Base-by-base conservation (phyloP, 495 filamentous ascomycete genomes). In the Pseudomonodictys pantanalensis region DNA sequence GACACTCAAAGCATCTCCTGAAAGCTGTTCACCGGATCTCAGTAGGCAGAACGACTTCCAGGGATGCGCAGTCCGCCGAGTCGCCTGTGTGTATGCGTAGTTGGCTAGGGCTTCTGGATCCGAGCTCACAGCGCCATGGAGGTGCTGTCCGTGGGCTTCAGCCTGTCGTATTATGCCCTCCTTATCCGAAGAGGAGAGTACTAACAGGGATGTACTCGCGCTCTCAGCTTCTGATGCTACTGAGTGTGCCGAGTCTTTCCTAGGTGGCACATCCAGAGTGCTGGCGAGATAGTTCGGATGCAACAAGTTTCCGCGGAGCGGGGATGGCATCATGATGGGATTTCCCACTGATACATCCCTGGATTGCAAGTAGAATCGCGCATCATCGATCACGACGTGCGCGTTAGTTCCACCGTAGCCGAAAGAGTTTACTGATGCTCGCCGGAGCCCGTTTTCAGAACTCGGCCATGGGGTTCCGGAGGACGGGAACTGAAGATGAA, bases 301-400 rank as follows among this genome's bases (percentile, higher is more conserved):
- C 15, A 35, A 35, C 32, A 35, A n/a, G n/a, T n/a, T n/a, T n/a
- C n/a, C n/a, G n/a, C n/a, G n/a, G n/a, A n/a, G n/a, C n/a, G n/a
- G n/a, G n/a, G n/a, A 15, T 35, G 32, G 32, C 32, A 15, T 8
- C 15, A 15, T 17, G 41, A 44, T 18, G 41, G 23, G 9, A 56
- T 47, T 9, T 22, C 6, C 3, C 20, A n/a, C 29, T 7, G 20
- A 17, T 18, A 60, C 3, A 63, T 52, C 26, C 11, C 24, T 9
- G 7, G 20, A 12, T 20, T 25, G 12, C 15, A 58, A 29, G 22
- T 35, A 48, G 23, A 28, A 47, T 11, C 25, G n/a, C 1, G 48
- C 47, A 32, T 73, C 67, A 44, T 78, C 77, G 0, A 78, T 0
- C 45, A 78, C 72, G 0, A 63, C 56, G 51, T 68, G 65, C 0